Percentiles rank a stretch among this genome's conserved stretches.
Conservation (phyloP, 805 yeast species). For the Nadsonia fulvescens region DNA sequence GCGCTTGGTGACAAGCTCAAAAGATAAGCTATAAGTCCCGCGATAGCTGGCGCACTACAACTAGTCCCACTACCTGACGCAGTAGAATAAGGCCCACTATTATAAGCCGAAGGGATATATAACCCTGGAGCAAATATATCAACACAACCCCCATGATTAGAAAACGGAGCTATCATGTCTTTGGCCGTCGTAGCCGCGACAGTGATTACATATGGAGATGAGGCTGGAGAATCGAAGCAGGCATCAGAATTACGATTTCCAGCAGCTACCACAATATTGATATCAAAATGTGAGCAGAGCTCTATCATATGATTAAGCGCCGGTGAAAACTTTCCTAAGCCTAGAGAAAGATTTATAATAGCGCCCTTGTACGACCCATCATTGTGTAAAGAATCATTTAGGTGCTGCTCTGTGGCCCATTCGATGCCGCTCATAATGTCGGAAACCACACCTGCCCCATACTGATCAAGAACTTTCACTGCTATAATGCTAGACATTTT, state of each 20-base stretch:
- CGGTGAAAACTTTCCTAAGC: conserved; percentile 39
- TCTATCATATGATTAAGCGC: conserved; percentile 40
- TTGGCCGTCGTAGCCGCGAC: conserved; percentile 31
- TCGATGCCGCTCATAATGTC: conserved; percentile 48
- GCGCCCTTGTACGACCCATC: conserved; percentile 37
- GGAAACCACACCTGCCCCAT: conserved; percentile 42
- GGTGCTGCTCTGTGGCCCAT: conserved; percentile 34
- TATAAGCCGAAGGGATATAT: conserved; percentile 36
- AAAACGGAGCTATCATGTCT: conserved; percentile 32
- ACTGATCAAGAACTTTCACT: conserved; percentile 39
- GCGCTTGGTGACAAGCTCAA: conserved; percentile 36
- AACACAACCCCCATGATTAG: conserved; percentile 35
- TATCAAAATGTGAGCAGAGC: conserved; percentile 37
- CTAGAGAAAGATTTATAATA: conserved; percentile 44
- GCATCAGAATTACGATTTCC: conserved; percentile 47
- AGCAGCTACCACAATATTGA: conserved; percentile 45
- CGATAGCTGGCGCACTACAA: conserved; percentile 45
- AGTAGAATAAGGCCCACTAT: conserved; percentile 31
- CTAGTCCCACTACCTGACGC: conserved; percentile 42
- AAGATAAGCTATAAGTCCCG: conserved; percentile 38
- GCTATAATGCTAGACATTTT: conserved; percentile 41
- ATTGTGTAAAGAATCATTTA: conserved; percentile 21
- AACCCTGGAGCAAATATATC: conserved; percentile 40
- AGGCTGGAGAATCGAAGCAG: conserved; percentile 39
- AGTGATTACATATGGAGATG: conserved; percentile 33